phyloP scores from a whole-genome alignment of 176 grass and related monocot species.

The Eleusine indica region DNA sequence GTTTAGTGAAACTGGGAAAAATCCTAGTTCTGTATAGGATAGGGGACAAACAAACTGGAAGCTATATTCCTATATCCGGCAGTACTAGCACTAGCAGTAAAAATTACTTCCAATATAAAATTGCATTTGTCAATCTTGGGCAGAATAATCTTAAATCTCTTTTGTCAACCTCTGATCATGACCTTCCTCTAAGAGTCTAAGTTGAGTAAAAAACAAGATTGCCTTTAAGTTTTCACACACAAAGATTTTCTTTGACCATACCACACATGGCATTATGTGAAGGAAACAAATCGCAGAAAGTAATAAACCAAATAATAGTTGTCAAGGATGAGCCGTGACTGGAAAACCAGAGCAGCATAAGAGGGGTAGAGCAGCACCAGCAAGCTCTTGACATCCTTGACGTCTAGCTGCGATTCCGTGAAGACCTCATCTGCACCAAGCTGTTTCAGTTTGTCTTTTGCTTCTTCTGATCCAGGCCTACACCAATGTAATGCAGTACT shows the following conservation, averaged over 20 bases:
- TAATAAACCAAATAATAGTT: not conserved
- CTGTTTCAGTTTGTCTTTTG: conserved; percentile 70
- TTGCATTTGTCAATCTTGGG: not conserved
- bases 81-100: not conserved
- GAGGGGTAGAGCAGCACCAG: conserved; percentile 54
- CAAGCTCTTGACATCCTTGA: conserved; percentile 77
- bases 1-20: not conserved
- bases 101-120: not conserved
- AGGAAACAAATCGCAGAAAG: not conserved
- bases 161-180: not conserved
- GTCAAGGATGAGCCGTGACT: not conserved
- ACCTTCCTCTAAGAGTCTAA: not conserved
- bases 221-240: not conserved
- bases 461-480: conserved; percentile 77
- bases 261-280: not conserved
- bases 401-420: conserved; percentile 75
- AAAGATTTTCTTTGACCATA: not conserved
- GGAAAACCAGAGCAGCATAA: not conserved
- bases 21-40: not conserved
- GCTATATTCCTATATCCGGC: not conserved
- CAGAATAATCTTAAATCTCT: not conserved
- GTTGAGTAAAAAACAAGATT: not conserved
- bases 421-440: conserved; percentile 84
- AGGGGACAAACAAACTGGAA: too few relatives aligned
- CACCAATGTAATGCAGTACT: not conserved